These are phyloP conservation scores for Alternaria longipes DNA, from an alignment of 2,329 filamentous ascomycete species.

Conservation along the genomic window DNA sequence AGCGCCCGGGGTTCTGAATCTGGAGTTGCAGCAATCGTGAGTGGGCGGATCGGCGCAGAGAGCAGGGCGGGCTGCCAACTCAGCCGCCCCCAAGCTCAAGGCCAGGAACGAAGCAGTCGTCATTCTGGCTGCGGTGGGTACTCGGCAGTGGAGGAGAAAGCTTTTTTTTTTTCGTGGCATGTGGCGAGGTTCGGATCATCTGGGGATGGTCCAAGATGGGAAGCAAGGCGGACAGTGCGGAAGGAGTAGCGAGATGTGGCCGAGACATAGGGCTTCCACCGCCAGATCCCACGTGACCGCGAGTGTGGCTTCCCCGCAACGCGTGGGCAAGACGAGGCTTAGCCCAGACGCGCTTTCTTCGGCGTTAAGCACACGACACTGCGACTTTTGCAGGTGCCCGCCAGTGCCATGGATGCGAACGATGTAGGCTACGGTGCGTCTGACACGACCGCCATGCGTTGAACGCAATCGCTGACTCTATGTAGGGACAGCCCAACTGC, in stretches of 20 bases:
- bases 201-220: constrained; percentile 5
- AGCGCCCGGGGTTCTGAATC: constrained; percentile 28
- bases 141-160: constrained; percentile 11
- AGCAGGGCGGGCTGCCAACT: constrained; percentile 12
- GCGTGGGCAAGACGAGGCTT: constrained; percentile 17
- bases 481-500: constrained; percentile 46
- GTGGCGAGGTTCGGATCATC: constrained; percentile 5
- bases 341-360: constrained; percentile 24
- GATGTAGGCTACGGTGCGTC: constrained; percentile 42
- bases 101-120: constrained; percentile 16
- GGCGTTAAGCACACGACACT: constrained; percentile 28
- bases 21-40: constrained; percentile 16
- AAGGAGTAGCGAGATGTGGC: constrained; percentile 13
- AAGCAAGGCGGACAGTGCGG: constrained; percentile 8
- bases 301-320: constrained; percentile 29
- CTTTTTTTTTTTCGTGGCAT: constrained; percentile 17
- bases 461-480: constrained; percentile 22
- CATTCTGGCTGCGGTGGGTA: constrained; percentile 9
- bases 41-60: constrained; percentile 11
- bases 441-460: background rate
- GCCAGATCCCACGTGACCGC: constrained; percentile 10
- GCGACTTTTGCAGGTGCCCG: constrained; percentile 27
- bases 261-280: background rate
- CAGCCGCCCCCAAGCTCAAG: constrained; percentile 7
- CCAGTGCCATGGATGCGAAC: constrained; percentile 35